Conservation (phyloP, 371 early-diverging fungal genomes). For the Mortierella sp. region DNA sequence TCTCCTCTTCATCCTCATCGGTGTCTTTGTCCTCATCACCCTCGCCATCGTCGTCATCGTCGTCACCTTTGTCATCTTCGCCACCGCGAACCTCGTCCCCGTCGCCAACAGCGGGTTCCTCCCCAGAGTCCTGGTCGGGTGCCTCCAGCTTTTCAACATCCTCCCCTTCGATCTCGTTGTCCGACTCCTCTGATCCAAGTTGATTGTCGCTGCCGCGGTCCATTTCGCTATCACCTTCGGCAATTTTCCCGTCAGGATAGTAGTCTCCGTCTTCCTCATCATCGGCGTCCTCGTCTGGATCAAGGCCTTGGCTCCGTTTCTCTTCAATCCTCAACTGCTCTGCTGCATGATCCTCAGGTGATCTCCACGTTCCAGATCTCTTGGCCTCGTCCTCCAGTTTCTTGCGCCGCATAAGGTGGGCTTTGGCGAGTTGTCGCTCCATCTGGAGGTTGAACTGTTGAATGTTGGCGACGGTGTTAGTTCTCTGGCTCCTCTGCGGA, state of each 20-base stretch:
- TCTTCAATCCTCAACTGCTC: slow-evolving; percentile 36
- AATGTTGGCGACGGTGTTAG: slow-evolving; percentile 11
- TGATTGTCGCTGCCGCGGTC: slow-evolving; percentile 9
- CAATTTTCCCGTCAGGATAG: not conserved
- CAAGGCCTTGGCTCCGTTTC: slow-evolving; percentile 18
- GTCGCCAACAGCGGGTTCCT: slow-evolving; percentile 19
- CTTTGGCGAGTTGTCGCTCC: slow-evolving; percentile 34
- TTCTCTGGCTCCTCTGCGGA: slow-evolving; percentile 24
- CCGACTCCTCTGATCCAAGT: not conserved
- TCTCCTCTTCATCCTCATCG: slow-evolving; percentile 4
- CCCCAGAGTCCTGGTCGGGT: not conserved
- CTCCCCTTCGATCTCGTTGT: not conserved
- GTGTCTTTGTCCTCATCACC: not conserved
- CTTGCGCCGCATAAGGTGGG: slow-evolving; percentile 30
- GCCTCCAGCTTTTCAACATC: not conserved
- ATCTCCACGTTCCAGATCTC: slow-evolving; percentile 29
- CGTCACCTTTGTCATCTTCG: slow-evolving; percentile 4
- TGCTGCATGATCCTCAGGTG: slow-evolving; percentile 43
- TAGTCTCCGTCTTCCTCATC: slow-evolving; percentile 17
- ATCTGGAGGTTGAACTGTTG: slow-evolving; percentile 27
- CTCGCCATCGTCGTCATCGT: not conserved
- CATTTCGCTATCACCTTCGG: slow-evolving; percentile 11
- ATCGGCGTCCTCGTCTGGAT: slow-evolving; percentile 22
- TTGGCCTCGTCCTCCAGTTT: slow-evolving; percentile 31
- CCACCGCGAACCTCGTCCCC: not conserved